These are phyloP conservation scores for carrot (Daucus carota) DNA, from an alignment of 129 eudicot species.

Conservation along the genomic window DNA sequence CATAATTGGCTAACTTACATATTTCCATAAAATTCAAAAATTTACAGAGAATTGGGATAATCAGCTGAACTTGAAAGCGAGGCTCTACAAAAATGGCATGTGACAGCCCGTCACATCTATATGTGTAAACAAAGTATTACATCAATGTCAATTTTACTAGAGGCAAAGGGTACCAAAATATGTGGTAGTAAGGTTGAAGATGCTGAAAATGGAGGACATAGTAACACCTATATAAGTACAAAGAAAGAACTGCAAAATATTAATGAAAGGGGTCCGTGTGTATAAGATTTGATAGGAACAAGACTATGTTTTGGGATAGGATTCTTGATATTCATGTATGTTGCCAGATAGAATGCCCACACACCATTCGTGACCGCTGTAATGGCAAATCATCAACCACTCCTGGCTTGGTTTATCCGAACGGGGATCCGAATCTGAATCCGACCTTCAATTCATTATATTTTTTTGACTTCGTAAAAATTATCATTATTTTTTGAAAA, in stretches of 20 bases:
- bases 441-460: not conserved
- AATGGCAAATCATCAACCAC: not conserved
- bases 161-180: not conserved
- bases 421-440: not conserved
- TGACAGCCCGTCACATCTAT: not conserved
- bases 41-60: not conserved
- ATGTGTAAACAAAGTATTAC: not conserved
- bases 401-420: not conserved
- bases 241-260: not conserved
- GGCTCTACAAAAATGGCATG: not conserved
- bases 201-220: not conserved
- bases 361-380: conserved; percentile 38
- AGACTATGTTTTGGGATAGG: conserved; percentile 12
- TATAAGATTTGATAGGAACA: conserved; percentile 29
- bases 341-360: conserved; percentile 19
- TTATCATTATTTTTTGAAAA: too few relatives aligned
- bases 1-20: not conserved
- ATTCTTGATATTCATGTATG: not conserved
- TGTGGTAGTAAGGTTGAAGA: conserved; percentile 11
- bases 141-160: not conserved
- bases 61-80: not conserved
- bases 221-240: not conserved
- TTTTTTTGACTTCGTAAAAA: too few relatives aligned
- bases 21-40: too few relatives aligned
- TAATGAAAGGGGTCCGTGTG: not conserved